Evolutionary conservation across 257 asterid species (phyloP), one percentile per base, ranked within the genome.

Genomic region (Fraxinus excelsior): DNA sequence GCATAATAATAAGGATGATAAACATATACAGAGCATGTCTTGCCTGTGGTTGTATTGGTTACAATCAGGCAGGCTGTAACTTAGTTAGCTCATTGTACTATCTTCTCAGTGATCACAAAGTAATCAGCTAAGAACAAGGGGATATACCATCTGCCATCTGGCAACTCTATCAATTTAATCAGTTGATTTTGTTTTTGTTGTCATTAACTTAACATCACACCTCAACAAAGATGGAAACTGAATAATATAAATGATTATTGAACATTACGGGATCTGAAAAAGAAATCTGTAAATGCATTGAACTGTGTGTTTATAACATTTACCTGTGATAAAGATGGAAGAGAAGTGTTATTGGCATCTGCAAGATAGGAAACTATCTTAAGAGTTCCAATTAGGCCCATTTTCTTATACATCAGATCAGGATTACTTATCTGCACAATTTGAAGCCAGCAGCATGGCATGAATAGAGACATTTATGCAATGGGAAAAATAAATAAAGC

Each of bases 301-400:
- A 71, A 56, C 21, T 44, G 56, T 19, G 34, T 72, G 56, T 65
- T 34, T 71, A 67, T 75, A 11, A 40, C 66, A 71, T 74, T 60
- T 88, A 91, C 97, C 88, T 86, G 87, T 62, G 94, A 84, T 60
- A 89, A 82, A 31, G 88, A 80, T 51, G 87, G 88, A 82, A 80
- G 82, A 60, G 86, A 82, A 51, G 58, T 72, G 74, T 76, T 86
- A 70, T 86, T 85, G 76, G 84, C 82, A 82, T 87, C 96, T 72
- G 94, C 97, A 71, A 93, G 89, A 82, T 81, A 83, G 75, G 92
- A 87, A 76, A 93, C 89, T 75, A 93, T 79, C 94, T 93, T 93
- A 77, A 93, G 82, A 51, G 88, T 82, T 78, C 97, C 97, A 78
- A 93, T 91, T 71, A 93, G 83, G 85, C 97, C 97, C 97, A 93